A percentile compares a stretch with the other conserved stretches of the same genome.
phyloP scores from a whole-genome alignment of 306 rosid species.

The Begonia loranthoides region DNA sequence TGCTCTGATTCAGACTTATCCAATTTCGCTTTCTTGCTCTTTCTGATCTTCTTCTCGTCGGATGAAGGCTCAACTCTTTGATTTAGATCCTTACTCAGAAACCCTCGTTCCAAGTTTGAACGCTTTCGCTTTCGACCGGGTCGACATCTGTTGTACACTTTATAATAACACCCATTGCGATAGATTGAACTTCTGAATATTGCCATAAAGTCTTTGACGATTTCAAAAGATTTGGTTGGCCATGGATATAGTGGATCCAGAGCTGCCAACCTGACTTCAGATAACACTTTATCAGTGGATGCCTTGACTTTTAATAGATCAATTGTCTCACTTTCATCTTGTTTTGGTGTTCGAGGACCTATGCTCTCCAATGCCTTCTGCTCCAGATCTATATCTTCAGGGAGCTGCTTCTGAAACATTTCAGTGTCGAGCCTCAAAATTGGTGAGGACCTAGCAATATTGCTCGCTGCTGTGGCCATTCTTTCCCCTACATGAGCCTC shows the following conservation, averaged over 20 bases:
- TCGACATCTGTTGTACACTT: constrained; percentile 18
- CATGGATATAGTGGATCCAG: constrained; percentile 18
- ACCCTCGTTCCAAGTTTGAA: constrained; percentile 19
- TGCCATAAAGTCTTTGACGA: constrained; percentile 25
- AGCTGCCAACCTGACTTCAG: constrained; percentile 31
- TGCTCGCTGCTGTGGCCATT: constrained; percentile 14
- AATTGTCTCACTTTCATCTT: constrained; percentile 14
- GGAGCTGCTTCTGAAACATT: constrained; percentile 5
- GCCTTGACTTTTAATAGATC: constrained; percentile 36
- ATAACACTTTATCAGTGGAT: constrained; percentile 24
- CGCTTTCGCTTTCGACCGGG: constrained; percentile 44
- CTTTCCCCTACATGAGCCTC: constrained; percentile 15
- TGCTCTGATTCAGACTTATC: constrained; percentile 2
- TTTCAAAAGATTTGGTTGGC: constrained; percentile 18
- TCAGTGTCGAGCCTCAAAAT: constrained; percentile 10
- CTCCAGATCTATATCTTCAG: constrained; percentile 12
- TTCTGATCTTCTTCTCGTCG: constrained; percentile 14
- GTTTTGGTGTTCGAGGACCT: constrained; percentile 16
- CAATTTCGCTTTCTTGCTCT: background rate
- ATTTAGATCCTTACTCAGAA: constrained; percentile 12
- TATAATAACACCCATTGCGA: constrained; percentile 25
- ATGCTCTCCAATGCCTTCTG: constrained; percentile 12
- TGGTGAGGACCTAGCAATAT: constrained; percentile 12
- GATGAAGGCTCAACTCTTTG: constrained; percentile 9
- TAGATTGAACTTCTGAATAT: constrained; percentile 43